Percentiles rank a stretch among this genome's conserved stretches.
These are phyloP conservation scores for Anacardium occidentale DNA, from an alignment of 345 rosid genomes.

Conservation along the genomic window DNA sequence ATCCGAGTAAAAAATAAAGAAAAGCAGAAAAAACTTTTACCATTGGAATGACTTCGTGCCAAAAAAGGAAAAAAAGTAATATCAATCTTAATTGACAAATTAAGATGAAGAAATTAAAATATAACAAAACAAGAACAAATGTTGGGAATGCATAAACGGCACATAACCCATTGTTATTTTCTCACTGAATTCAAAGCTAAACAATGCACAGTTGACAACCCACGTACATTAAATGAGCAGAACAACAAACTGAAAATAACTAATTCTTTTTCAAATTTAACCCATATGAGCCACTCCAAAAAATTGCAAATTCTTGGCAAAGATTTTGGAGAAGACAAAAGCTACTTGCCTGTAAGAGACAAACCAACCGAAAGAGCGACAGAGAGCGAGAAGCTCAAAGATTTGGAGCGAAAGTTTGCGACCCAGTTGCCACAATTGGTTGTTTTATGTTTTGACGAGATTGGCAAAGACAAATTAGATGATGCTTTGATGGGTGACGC, in stretches of 20 bases:
- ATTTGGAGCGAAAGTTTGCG: constrained; percentile 44
- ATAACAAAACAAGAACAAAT: not conserved
- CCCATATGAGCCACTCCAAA: not conserved
- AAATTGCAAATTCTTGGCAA: not conserved
- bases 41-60: not conserved
- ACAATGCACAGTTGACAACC: not conserved
- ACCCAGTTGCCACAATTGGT: constrained; percentile 34
- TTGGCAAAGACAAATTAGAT: constrained; percentile 26
- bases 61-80: not conserved
- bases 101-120: not conserved
- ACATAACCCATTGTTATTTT: not conserved
- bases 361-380: constrained; percentile 67
- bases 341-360: constrained; percentile 53
- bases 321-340: not conserved
- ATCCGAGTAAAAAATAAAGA: not conserved
- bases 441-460: constrained; percentile 18
- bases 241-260: not conserved
- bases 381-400: constrained; percentile 52
- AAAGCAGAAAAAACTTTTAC: not conserved
- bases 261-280: not conserved
- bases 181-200: not conserved
- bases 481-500: constrained; percentile 21
- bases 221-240: not conserved
- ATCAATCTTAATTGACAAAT: not conserved
- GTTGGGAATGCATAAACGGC: not conserved